Percentiles rank a stretch among this genome's conserved stretches.
phyloP scores from a whole-genome alignment of 2,329 filamentous ascomycete species.

The Endocalyx cinctus region DNA sequence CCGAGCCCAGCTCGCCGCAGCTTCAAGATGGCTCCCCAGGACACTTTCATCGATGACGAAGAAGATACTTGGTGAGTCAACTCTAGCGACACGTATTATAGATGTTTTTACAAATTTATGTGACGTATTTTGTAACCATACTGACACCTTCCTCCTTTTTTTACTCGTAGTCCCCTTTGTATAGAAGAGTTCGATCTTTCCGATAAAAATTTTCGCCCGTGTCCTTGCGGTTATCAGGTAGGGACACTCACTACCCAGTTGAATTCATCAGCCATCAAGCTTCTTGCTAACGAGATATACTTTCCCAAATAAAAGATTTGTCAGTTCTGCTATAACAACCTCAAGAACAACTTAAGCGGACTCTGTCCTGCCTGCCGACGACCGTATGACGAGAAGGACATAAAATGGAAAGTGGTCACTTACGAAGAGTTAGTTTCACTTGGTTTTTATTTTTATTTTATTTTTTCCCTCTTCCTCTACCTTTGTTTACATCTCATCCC shows the following conservation, averaged over 20 bases:
- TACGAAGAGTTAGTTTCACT: slow-evolving; percentile 98
- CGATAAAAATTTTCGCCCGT: slow-evolving; percentile 94
- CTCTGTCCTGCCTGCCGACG: slow-evolving; percentile 95
- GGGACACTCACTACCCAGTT: too few species aligned
- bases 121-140: too few species aligned
- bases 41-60: slow-evolving; percentile 68
- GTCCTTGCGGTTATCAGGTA: slow-evolving; percentile 97
- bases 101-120: too few species aligned
- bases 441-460: too few species aligned
- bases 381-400: slow-evolving; percentile 94
- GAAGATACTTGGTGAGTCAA: slow-evolving; percentile 61
- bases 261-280: too few species aligned
- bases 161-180: slow-evolving; percentile 79
- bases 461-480: too few species aligned
- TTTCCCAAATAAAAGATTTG: too few species aligned
- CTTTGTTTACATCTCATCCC: too few species aligned
- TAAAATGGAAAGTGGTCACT: slow-evolving; percentile 93
- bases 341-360: slow-evolving; percentile 96
- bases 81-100: slow-evolving; percentile 3
- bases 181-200: slow-evolving; percentile 98
- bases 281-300: too few species aligned
- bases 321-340: slow-evolving; percentile 99
- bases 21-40: slow-evolving; percentile 61
- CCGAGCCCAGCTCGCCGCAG: too few species aligned
- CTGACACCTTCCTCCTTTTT: too few species aligned